Base-by-base conservation (phyloP, 2,329 filamentous ascomycete genomes). In the Eutypella sp. region DNA sequence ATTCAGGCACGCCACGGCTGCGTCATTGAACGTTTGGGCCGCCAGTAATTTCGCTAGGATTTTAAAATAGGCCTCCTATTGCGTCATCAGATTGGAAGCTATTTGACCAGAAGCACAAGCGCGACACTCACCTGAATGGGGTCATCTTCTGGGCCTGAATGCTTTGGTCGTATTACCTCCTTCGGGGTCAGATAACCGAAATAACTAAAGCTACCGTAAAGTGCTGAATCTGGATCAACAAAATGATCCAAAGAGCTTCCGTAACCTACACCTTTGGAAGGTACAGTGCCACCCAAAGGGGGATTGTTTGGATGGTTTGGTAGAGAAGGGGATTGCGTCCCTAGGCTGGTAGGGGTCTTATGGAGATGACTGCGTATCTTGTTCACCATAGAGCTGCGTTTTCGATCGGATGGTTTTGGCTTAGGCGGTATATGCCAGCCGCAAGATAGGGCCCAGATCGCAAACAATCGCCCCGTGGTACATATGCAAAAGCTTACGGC, bases 1-100 rank as follows among this genome's bases (percentile, higher is more conserved):
- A 4, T 20, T 18, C 16, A 58, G 16, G 18, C 47, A 41, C 3
- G 23, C 31, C 1, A 48, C 47, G 3, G 51, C 46, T 3, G 39
- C 40, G 3, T 9, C 5, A 22, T 52, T 43, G 2, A 50, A 20
- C 1, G 8, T 15, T n/a, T n/a, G n/a, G n/a, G n/a, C n/a, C n/a
- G n/a, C n/a, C 3, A 51, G 50, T 13, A 59, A 45, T 2, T 42
- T 11, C 18, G 51, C 34, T 38, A 57, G n/a, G 3, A 58, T 39
- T 34, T 46, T 44, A 38, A 57, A 57, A 20, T 53, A 52, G 19
- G 45, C 38, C 40, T 53, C 49, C 29, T 33, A 33, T 15, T 15
- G 16, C 11, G 13, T 33, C 16, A 5, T 33, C 11, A 15, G 4
- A n/a, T 33, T 15, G 16, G 29, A 11, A 33, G 16, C 13, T 33